Conservation (phyloP, 176 grass and related monocot genomes). For the bread wheat (Triticum aestivum) region IWGSC_CS_RefSeq_v2.1 NC_057794.1:560592209-560592708, state of each 20-base stretch:
- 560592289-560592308: conserved; percentile 1
- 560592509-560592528: not conserved
- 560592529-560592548: not conserved
- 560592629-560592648: not conserved
- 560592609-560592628: not conserved
- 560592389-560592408: conserved; percentile 89
- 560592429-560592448: conserved; percentile 94
- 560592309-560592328: not conserved
- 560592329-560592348: not conserved
- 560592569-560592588: not conserved
- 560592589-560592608: not conserved
- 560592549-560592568: not conserved
- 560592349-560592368: conserved; percentile 21
- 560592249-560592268: not conserved
- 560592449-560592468: conserved; percentile 92
- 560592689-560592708: conserved; percentile 11
- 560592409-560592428: conserved; percentile 85
- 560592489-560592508: conserved; percentile 7
- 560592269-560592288: conserved; percentile 18
- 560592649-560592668: not conserved
- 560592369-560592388: conserved; percentile 48
- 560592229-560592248: conserved; percentile 21
- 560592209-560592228: conserved; percentile 12
- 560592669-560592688: not conserved
- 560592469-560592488: conserved; percentile 13